Evolutionary conservation across 2,329 filamentous ascomycete genomes (phyloP), one percentile per base, ranked within the genome.

Genomic region (Passalora sequoiae): DNA sequence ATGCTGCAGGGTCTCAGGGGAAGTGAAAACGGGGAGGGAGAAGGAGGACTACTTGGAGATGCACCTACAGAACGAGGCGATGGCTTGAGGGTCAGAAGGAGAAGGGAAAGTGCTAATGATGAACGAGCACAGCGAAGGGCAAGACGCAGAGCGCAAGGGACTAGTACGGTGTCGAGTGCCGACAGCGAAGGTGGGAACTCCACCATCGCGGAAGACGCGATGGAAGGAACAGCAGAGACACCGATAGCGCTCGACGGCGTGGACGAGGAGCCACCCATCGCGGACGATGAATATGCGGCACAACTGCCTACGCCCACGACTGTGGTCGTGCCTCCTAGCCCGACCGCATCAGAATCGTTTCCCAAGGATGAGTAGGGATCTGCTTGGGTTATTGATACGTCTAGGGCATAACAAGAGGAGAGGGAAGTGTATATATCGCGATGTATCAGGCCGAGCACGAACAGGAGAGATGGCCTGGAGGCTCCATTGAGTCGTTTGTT

Each of bases 1-100:
- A 71, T 96, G 63, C 72, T 97, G 21, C 86, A 94, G 60, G 88
- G 88, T 33, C 83, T 96, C 66, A 79, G 88, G 46, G 75, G 80
- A 30, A 79, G 79, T 30, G 78, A 63, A 12, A 73, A 82, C 37
- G 78, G 77, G 13, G 76, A 74, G 70, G 78, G 62, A 69, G 75
- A 66, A 66, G 80, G 45, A 75, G 33, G 33, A 4, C 13, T 36
- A 12, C n/a, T n/a, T n/a, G 20, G 17, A 4, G 82, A 50, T 33
- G 48, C 40, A 31, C 36, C 32, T 4, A 48, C 44, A 8, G 44
- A 30, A 19, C 25, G 54, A 7, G 55, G 57, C 56, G 64, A 65
- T 20, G 63, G 59, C 21, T 50, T 76, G 15, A 69, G 72, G 9
- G 72, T 87, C 44, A 71, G 88, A 42, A 75, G 80, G 44, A 68